phyloP scores from a whole-genome alignment of 331 rosid genomes.

The Spiraea crenata region DNA sequence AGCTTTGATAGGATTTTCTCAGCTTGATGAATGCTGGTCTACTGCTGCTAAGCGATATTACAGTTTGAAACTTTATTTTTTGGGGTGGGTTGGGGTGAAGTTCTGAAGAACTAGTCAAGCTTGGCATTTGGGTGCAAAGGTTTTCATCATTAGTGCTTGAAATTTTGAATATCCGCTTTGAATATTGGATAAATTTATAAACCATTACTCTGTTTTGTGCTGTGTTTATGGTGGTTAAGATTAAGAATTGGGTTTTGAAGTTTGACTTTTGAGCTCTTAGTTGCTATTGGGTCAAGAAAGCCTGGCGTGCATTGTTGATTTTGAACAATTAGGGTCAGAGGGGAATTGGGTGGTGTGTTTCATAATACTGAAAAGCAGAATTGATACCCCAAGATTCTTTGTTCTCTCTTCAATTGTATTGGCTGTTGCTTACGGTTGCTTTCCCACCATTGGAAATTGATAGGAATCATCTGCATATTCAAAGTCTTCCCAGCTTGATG shows the following conservation, averaged over 20 bases:
- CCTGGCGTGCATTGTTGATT: no score
- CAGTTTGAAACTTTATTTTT: not conserved
- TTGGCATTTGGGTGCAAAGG: not conserved
- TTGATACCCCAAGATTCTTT: not conserved
- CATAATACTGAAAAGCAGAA: no score
- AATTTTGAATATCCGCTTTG: not conserved
- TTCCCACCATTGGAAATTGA: not conserved
- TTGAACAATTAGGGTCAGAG: not conserved
- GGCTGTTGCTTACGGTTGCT: not conserved
- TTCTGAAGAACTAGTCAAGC: not conserved
- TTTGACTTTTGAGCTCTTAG: not conserved
- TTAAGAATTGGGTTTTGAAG: not conserved
- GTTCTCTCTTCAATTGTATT: not conserved
- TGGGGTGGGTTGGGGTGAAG: conserved; percentile 3
- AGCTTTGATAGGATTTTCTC: no score
- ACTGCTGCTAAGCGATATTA: no score
- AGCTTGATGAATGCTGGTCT: not conserved
- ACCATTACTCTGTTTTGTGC: not conserved
- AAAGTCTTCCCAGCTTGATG: not conserved
- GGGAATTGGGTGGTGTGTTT: no score
- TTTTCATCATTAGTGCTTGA: not conserved
- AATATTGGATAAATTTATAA: not conserved
- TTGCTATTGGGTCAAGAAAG: not conserved
- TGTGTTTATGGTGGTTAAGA: not conserved
- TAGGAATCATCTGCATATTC: not conserved